Percentiles rank a stretch among this genome's conserved stretches.
These are phyloP conservation scores for Carex kokanica DNA, from an alignment of 176 grass and related monocot genomes.

Conservation along the genomic window DNA sequence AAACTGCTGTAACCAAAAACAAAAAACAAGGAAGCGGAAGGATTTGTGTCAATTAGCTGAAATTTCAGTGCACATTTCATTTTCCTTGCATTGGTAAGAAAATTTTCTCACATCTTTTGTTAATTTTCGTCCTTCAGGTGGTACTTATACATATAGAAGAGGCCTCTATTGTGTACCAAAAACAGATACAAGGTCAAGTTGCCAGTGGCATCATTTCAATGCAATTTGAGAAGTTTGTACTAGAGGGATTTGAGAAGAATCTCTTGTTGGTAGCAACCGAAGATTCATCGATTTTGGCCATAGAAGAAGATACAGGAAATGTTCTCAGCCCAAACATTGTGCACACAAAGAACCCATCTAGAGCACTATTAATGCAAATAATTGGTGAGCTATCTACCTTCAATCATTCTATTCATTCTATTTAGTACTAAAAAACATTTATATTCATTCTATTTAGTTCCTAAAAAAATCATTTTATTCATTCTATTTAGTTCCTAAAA, in stretches of 20 bases:
- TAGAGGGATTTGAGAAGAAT: constrained; percentile 66
- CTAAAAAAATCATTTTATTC: too few species aligned
- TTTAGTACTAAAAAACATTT: too few species aligned
- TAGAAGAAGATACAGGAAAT: constrained; percentile 76
- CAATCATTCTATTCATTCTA: too few species aligned
- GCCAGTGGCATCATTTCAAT: constrained; percentile 72
- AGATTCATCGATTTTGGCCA: constrained; percentile 73
- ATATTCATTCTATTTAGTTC: too few species aligned
- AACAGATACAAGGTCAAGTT: constrained; percentile 70
- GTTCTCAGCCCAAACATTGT: constrained; percentile 56
- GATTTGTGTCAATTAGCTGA: not conserved
- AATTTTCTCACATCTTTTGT: not conserved
- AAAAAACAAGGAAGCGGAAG: not conserved
- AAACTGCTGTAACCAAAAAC: not conserved
- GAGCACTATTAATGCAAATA: constrained; percentile 67
- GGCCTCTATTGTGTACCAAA: constrained; percentile 67
- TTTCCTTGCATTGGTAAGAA: not conserved
- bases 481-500: too few species aligned
- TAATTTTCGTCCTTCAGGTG: constrained; percentile 48
- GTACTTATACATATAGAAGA: constrained; percentile 71
- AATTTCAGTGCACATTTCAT: not conserved
- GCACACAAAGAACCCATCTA: constrained; percentile 71
- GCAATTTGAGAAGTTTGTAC: constrained; percentile 67
- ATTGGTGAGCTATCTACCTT: constrained; percentile 39
- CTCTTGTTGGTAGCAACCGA: constrained; percentile 66